A percentile compares a stretch with the other conserved stretches of the same genome.
phyloP scores from a whole-genome alignment of 129 eudicot species.

The Helichrysum umbraculigerum region DNA sequence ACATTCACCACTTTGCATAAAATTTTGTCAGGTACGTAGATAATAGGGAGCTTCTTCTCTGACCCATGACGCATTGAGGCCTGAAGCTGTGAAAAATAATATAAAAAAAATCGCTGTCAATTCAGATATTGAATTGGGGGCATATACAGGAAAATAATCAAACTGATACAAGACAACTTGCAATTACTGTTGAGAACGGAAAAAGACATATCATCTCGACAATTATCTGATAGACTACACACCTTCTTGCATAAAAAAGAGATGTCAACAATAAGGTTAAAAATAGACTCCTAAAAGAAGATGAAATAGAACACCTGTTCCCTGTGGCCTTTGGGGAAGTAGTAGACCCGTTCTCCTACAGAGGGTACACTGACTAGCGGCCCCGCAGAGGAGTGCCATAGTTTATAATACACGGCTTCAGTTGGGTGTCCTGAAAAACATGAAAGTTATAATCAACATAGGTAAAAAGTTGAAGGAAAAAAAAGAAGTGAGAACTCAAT shows the following conservation, averaged over 20 bases:
- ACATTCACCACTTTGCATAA: conserved; percentile 15
- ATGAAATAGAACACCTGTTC: conserved; percentile 65
- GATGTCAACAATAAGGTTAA: background rate
- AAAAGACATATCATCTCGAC: background rate
- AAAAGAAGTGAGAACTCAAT: background rate
- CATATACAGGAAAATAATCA: background rate
- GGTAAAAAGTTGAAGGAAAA: background rate
- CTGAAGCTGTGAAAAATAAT: conserved; percentile 25
- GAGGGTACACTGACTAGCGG: conserved; percentile 83
- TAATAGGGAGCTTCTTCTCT: background rate
- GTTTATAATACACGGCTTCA: conserved; percentile 67
- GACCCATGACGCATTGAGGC: background rate
- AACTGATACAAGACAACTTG: conserved; percentile 3
- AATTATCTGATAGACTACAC: background rate
- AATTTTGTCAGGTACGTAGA: background rate
- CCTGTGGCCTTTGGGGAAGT: conserved; percentile 95
- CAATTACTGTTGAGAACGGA: background rate
- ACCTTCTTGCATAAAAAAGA: conserved; percentile 4
- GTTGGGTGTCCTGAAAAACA: conserved; percentile 38
- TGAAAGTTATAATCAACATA: conserved; percentile 2
- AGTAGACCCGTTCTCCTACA: conserved; percentile 87
- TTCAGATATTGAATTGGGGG: conserved; percentile 8
- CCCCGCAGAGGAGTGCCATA: conserved; percentile 97
- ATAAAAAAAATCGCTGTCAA: conserved; percentile 4
- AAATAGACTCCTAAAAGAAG: background rate